These are phyloP conservation scores for Microbotryum intermedium DNA, from an alignment of 1,284 basidiomycete species.

Conservation along the genomic window DNA sequence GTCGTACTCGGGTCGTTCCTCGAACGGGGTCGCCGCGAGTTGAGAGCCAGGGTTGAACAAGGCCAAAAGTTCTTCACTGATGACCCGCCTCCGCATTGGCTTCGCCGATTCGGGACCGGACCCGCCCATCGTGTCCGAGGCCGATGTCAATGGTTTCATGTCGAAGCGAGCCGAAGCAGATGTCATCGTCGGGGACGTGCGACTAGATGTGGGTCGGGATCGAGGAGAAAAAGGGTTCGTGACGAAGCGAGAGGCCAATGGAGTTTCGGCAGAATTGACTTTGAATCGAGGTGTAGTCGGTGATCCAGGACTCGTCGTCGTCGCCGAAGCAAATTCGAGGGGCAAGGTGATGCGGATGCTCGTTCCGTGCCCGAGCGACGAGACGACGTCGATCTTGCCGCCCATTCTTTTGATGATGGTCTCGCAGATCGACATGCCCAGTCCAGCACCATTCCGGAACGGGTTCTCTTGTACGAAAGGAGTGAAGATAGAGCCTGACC, in stretches of 20 bases:
- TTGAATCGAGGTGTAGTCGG: background rate
- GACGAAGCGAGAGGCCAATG: too few relatives aligned
- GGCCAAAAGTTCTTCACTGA: constrained; percentile 14
- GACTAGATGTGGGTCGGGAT: too few relatives aligned
- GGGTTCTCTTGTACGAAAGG: constrained; percentile 14
- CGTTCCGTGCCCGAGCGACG: constrained; percentile 11
- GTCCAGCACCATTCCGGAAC: constrained; percentile 19
- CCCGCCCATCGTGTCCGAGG: constrained; percentile 75
- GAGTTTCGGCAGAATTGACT: background rate
- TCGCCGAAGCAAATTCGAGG: constrained; percentile 9
- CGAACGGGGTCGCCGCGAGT: background rate
- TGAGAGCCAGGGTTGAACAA: background rate
- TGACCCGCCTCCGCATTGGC: constrained; percentile 51
- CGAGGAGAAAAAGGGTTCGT: too few relatives aligned
- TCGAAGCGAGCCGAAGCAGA: background rate
- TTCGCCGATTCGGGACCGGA: constrained; percentile 69
- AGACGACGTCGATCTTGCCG: constrained; percentile 16
- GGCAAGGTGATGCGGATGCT: constrained; percentile 14
- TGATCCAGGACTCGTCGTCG: background rate
- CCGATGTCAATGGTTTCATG: constrained; percentile 23
- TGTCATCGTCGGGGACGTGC: too few relatives aligned
- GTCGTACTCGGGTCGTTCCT: background rate
- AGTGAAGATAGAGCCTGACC: constrained; percentile 4
- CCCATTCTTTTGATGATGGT: constrained; percentile 18
- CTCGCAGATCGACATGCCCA: constrained; percentile 16